A percentile compares a stretch with the other conserved stretches of the same genome.
These are phyloP conservation scores for Cenchrus americanus DNA, from an alignment of 176 grass and related monocot genomes.

Conservation along the genomic window DNA sequence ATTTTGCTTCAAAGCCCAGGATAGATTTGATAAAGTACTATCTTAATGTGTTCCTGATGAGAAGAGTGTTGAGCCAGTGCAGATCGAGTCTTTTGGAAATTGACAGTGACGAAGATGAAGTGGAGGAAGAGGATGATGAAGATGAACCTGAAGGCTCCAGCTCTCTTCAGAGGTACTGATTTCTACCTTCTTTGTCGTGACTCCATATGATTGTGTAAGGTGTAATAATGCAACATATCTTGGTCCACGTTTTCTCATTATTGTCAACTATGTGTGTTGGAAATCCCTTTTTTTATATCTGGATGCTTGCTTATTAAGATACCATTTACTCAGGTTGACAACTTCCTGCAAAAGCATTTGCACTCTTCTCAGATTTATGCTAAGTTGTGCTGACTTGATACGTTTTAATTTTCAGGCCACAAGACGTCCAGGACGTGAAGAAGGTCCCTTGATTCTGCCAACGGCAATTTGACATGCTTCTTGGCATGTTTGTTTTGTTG, in stretches of 20 bases:
- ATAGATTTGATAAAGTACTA: conserved; percentile 75
- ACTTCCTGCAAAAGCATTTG: neutral
- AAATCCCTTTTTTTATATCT: conserved; percentile 7
- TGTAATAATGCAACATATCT: neutral
- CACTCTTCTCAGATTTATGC: conserved; percentile 24
- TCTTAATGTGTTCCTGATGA: conserved; percentile 90
- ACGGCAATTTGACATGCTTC: conserved; percentile 42
- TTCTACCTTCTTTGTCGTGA: neutral
- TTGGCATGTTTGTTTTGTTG: conserved; percentile 29
- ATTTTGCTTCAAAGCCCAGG: conserved; percentile 62
- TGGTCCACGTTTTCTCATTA: neutral
- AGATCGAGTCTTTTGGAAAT: conserved; percentile 60
- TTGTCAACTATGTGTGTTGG: neutral
- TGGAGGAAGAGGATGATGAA: conserved; percentile 70
- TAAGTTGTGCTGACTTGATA: conserved; percentile 25
- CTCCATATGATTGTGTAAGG: conserved; percentile 18
- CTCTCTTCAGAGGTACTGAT: conserved; percentile 49
- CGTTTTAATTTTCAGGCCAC: conserved; percentile 40
- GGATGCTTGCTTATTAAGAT: conserved; percentile 10
- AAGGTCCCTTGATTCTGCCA: conserved; percentile 41
- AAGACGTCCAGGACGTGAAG: conserved; percentile 46
- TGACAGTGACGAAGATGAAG: conserved; percentile 76
- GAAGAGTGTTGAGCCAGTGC: conserved; percentile 72
- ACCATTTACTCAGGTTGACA: neutral
- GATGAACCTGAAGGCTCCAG: conserved; percentile 50